A percentile compares a stretch with the other conserved stretches of the same genome.
Conservation (phyloP, 495 filamentous ascomycete species). For the Chlorociboria aeruginascens region DNA sequence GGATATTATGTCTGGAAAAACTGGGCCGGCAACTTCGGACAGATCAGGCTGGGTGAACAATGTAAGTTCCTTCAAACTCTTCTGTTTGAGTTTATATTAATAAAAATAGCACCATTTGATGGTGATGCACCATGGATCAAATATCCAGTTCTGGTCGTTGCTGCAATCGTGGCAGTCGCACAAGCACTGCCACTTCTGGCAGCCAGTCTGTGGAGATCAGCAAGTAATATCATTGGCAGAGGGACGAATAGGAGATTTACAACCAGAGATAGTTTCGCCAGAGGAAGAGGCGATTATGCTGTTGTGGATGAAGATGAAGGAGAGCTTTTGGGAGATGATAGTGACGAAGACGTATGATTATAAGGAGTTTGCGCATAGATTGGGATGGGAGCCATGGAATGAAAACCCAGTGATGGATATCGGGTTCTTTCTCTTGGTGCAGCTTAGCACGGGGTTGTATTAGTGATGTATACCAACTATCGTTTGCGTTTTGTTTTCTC, state of each 20-base stretch:
- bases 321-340: constrained; percentile 82
- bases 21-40: constrained; percentile 84
- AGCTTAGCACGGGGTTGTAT: too few relatives aligned
- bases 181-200: constrained; percentile 62
- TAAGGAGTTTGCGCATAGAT: background rate
- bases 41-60: constrained; percentile 70
- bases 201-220: constrained; percentile 53
- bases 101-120: constrained; percentile 34
- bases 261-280: constrained; percentile 72
- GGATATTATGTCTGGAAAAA: constrained; percentile 81
- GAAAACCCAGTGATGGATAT: background rate
- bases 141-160: constrained; percentile 67
- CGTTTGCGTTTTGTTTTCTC: too few relatives aligned
- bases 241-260: constrained; percentile 54
- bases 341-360: constrained; percentile 64
- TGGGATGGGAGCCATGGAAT: background rate
- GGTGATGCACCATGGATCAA: constrained; percentile 58
- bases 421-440: background rate
- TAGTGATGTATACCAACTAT: too few relatives aligned
- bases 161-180: constrained; percentile 63
- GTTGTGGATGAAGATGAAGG: constrained; percentile 88
- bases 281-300: constrained; percentile 72
- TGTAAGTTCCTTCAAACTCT: constrained; percentile 13
- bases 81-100: constrained; percentile 1
- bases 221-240: constrained; percentile 35